Evolutionary conservation across 2,329 filamentous ascomycete genomes (phyloP), one percentile per base, ranked within the genome.

Genomic region (Tolypocladium tundrense): DNA sequence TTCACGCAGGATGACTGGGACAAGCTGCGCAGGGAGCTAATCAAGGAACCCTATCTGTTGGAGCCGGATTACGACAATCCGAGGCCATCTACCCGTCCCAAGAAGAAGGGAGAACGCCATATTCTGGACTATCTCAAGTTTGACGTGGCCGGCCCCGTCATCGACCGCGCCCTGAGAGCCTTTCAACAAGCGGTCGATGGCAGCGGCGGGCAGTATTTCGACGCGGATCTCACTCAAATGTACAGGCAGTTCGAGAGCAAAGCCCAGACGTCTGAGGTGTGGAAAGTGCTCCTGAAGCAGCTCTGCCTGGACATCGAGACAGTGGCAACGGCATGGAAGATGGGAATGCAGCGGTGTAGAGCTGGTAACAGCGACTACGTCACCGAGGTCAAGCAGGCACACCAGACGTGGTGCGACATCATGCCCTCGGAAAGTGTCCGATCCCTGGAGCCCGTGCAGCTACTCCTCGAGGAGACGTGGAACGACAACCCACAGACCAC

Each of bases 101-200:
- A 59, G 8, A 61, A 59, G 13, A 58, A 68, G 21, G 63, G 68
- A 33, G 0, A 68, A 63, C 1, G 55, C 0, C 82, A 88, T 58
- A 81, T 89, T 4, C 75, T 88, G 6, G 87, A 91, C 65, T 76
- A 78, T 42, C 72, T 90, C 9, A 85, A 81, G 61, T 87, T 84
- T 21, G 61, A 69, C 0, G 72, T 85, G 2, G 79, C 83, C 0
- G 68, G 77, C 14, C 68, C 71, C 0, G 67, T 69, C 0, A 73
- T 83, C 11, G 66, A 73, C 0, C 50, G 58, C 1, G 74, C 75
- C 31, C 62, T 79, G 2, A 60, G 59, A 1, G 65, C 63, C 0
- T 70, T 83, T 13, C 54, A 69, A 6, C 40, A 64, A 0, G 53
- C 59, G 0, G 60, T 69, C 1, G 54, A 64, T 6, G 16, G 24